These are phyloP conservation scores for Lotus japonicus DNA, from an alignment of 306 rosid species.

Conservation along the genomic window DNA sequence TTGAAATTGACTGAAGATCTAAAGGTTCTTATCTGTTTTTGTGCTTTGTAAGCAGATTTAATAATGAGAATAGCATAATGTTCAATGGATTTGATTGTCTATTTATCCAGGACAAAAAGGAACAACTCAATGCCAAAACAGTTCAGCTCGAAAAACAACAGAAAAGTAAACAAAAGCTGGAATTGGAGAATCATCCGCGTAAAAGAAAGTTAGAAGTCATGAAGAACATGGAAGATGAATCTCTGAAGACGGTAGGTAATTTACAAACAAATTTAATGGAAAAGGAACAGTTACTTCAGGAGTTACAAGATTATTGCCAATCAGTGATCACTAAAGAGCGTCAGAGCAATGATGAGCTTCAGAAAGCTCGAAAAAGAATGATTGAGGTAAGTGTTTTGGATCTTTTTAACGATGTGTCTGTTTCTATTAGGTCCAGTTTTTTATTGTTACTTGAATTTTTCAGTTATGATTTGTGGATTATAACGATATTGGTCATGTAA, in stretches of 20 bases:
- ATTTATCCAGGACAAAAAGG: constrained; percentile 53
- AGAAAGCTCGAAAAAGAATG: constrained; percentile 59
- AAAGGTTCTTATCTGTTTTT: constrained; percentile 42
- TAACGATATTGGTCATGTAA: too few species aligned
- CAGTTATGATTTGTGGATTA: too few species aligned
- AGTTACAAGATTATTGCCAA: constrained; percentile 41
- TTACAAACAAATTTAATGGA: constrained; percentile 42
- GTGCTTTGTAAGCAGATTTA: not conserved
- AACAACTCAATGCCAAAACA: constrained; percentile 36
- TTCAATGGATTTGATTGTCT: not conserved
- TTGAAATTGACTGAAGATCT: constrained; percentile 61
- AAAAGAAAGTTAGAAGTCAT: constrained; percentile 49
- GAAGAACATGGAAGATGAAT: constrained; percentile 66
- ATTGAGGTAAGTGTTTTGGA: constrained; percentile 31
- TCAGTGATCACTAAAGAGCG: constrained; percentile 41
- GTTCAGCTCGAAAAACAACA: too few species aligned
- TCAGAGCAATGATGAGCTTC: constrained; percentile 60
- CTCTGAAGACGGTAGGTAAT: constrained; percentile 42
- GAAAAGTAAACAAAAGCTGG: constrained; percentile 38
- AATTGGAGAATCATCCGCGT: constrained; percentile 56
- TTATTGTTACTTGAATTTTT: too few species aligned
- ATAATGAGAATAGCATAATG: not conserved
- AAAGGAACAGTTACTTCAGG: constrained; percentile 46
- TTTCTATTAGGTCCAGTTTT: not conserved
- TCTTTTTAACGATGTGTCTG: too few species aligned